Percentiles rank a stretch among this genome's conserved stretches.
Conservation (phyloP, 176 grass and related monocot species). For the Leersia perrieri region DNA sequence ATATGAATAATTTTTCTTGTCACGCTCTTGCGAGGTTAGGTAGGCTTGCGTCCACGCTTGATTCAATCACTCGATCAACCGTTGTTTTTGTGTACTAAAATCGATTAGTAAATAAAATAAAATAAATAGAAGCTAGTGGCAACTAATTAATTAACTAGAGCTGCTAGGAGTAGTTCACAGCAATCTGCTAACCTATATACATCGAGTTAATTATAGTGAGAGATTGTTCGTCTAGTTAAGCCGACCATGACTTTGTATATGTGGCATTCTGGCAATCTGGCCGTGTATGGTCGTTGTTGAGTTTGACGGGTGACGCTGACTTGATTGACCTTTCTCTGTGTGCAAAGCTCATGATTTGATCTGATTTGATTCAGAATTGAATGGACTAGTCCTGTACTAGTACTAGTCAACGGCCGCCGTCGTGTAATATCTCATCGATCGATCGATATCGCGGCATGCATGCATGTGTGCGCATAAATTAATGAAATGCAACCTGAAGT, state of each 20-base stretch:
- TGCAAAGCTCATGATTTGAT: background rate
- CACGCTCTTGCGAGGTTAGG: slow-evolving; percentile 33
- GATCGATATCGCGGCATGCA: too few species aligned
- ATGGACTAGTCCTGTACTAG: background rate
- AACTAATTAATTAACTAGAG: background rate
- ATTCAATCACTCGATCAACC: slow-evolving; percentile 2
- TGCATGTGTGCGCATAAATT: too few species aligned
- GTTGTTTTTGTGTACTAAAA: background rate
- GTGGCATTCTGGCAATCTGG: background rate
- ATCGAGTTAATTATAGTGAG: too few species aligned
- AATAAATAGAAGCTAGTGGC: background rate
- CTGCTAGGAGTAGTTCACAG: background rate
- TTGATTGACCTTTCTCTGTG: background rate
- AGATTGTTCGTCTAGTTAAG: background rate
- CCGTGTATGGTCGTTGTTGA: background rate
- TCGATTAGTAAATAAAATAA: background rate
- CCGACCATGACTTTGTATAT: background rate
- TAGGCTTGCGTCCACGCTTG: background rate
- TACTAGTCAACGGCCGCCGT: too few species aligned
- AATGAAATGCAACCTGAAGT: too few species aligned
- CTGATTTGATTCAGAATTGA: background rate
- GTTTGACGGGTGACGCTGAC: slow-evolving; percentile 5
- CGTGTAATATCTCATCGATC: too few species aligned
- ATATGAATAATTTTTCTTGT: slow-evolving; percentile 5
- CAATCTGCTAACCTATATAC: too few species aligned